These are phyloP conservation scores for Kluyveromyces marxianus DNA, from an alignment of 1,139 yeast genomes.

Conservation along the genomic window DNA sequence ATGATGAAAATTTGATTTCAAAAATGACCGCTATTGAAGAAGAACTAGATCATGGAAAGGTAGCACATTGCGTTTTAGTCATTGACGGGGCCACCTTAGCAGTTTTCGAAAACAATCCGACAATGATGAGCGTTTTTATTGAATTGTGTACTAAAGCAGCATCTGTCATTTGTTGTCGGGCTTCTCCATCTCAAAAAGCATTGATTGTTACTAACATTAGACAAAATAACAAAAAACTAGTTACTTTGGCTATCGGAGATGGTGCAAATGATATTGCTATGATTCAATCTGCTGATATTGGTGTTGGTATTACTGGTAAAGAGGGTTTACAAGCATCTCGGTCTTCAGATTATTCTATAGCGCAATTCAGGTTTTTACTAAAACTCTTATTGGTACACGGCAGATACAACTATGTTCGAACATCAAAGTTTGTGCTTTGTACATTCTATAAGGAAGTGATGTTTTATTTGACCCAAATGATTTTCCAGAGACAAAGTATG, in stretches of 20 bases:
- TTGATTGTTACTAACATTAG: constrained; percentile 77
- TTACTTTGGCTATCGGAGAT: constrained; percentile 96
- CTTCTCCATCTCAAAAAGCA: constrained; percentile 95
- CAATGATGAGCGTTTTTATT: constrained; percentile 64
- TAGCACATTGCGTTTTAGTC: constrained; percentile 92
- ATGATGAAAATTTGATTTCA: constrained; percentile 44
- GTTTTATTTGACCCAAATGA: constrained; percentile 81
- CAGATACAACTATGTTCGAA: constrained; percentile 85
- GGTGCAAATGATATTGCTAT: constrained; percentile 99
- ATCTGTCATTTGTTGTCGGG: constrained; percentile 91
- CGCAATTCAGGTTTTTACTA: constrained; percentile 78
- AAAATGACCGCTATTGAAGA: constrained; percentile 36
- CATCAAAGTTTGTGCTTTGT: constrained; percentile 84
- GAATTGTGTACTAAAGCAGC: constrained; percentile 83
- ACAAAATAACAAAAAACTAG: constrained; percentile 52
- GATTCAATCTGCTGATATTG: constrained; percentile 98
- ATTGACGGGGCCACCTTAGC: constrained; percentile 84
- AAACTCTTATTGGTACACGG: constrained; percentile 90
- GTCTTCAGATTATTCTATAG: constrained; percentile 90
- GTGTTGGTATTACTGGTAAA: constrained; percentile 93
- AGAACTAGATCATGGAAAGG: constrained; percentile 49
- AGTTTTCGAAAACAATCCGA: constrained; percentile 62
- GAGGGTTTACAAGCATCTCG: constrained; percentile 97
- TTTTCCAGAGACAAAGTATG: constrained; percentile 78
- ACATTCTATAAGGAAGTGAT: constrained; percentile 92